A percentile compares a stretch with the other conserved stretches of the same genome.
Conservation (phyloP, 108 stramenopile species). For the Craspedostauros australis region DNA sequence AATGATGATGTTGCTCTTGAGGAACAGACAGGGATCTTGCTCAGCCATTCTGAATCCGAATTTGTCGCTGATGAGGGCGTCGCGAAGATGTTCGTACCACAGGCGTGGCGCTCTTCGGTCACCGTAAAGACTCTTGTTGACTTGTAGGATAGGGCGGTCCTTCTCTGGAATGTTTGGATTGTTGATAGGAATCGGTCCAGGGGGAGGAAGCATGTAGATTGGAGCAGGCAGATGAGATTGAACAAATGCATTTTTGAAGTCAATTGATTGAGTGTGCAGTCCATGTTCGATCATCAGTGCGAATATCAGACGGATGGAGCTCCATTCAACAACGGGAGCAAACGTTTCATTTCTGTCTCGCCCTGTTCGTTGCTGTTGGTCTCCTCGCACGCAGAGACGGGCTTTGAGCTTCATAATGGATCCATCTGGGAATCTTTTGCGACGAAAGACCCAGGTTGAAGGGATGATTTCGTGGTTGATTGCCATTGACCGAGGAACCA, state of each 20-base stretch:
- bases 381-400: slow-evolving; percentile 29
- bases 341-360: slow-evolving; percentile 27
- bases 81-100: slow-evolving; percentile 24
- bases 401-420: slow-evolving; percentile 25
- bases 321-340: slow-evolving; percentile 42
- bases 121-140: slow-evolving; percentile 32
- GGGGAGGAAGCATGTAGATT: slow-evolving; percentile 32
- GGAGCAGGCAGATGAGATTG: slow-evolving; percentile 7
- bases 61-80: not conserved
- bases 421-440: slow-evolving; percentile 27
- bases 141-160: slow-evolving; percentile 8
- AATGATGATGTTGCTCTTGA: slow-evolving; percentile 9
- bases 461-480: not conserved
- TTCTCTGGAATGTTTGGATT: not conserved
- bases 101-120: slow-evolving; percentile 10
- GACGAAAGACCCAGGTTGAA: slow-evolving; percentile 22
- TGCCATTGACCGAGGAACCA: not conserved
- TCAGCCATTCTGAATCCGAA: slow-evolving; percentile 1
- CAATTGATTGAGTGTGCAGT: not conserved
- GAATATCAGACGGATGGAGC: slow-evolving; percentile 13
- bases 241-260: slow-evolving; percentile 27
- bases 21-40: slow-evolving; percentile 42
- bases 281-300: not conserved
- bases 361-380: slow-evolving; percentile 16
- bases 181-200: slow-evolving; percentile 8